Base-by-base conservation (phyloP, 345 rosid genomes). In the Capsella bursapastoris region DNA sequence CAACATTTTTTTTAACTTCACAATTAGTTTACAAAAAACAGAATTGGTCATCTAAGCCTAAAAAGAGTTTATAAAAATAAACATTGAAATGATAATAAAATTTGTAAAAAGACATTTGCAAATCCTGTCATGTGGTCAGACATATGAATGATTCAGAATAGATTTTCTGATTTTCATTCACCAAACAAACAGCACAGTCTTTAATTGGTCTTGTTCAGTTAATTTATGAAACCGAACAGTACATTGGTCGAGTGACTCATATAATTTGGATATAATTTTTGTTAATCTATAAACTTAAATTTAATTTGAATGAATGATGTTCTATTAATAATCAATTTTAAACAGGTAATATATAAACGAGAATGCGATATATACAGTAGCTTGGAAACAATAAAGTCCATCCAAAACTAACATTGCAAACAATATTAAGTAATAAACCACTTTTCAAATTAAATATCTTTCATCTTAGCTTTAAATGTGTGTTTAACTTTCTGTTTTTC, bases 391-490 rank as follows among this genome's bases (percentile, higher is more conserved):
- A n/a, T 15, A 69, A 68, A 44, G 8, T 40, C 40, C 41, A 13
- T 68, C 16, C n/a, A 44, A 18, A 70, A 34, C 6, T 10, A 70
- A 22, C 28, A 18, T 48, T 16, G 12, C 6, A 6, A 34, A 58
- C 25, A 48, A 38, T 43, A 71, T 22, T 51, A 72, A 22, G 25
- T 22, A 22, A 22, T 22, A 22, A 22, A 13, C 52, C 34, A 37
- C 55, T 41, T 51, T 53, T 62, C 16, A 41, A 2, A 59, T 18
- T 40, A 27, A 18, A 3, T 43, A 64, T 22, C 15, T 29, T n/a
- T 44, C 64, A 73, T 55, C 49, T 38, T 22, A 63, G 37, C 56
- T 52, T 43, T 41, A 53, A 62, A 52, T 72, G 28, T 13, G 53
- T 32, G 25, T 8, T 40, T 10, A 14, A 16, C 11, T 44, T 44